A percentile compares a stretch with the other conserved stretches of the same genome.
These are phyloP conservation scores for Eleusine indica DNA, from an alignment of 176 grass and related monocot species.

Conservation along the genomic window DNA sequence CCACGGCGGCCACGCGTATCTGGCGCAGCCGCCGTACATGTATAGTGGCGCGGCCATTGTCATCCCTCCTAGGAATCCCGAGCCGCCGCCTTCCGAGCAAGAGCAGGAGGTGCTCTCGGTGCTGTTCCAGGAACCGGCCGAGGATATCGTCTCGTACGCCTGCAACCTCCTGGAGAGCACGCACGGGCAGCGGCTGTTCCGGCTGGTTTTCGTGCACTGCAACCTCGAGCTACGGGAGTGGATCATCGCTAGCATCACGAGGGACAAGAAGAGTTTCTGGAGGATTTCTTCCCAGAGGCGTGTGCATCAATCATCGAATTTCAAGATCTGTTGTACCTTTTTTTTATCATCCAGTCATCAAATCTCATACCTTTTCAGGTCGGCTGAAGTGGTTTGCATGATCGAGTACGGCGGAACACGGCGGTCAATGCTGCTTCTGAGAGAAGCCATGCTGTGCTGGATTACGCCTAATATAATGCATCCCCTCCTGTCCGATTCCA, in stretches of 20 bases:
- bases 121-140: background rate
- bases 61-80: background rate
- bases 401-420: background rate
- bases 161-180: constrained; percentile 2
- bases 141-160: background rate
- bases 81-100: background rate
- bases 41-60: background rate
- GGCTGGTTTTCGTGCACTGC: background rate
- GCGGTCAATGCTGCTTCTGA: background rate
- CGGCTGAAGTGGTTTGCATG: constrained; percentile 5
- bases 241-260: background rate
- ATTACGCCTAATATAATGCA: background rate
- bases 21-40: background rate
- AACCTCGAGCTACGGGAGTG: background rate
- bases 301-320: background rate
- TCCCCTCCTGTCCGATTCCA: background rate
- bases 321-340: background rate
- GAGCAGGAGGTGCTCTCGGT: background rate
- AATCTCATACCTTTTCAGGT: constrained; percentile 1
- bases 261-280: background rate
- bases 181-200: constrained; percentile 12
- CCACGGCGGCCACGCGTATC: background rate
- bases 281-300: constrained; percentile 8
- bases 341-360: background rate
- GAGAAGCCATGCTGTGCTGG: constrained; percentile 11